Conservation (phyloP, 192 early-diverging fungal species). For the Umbelopsis sp. region DNA sequence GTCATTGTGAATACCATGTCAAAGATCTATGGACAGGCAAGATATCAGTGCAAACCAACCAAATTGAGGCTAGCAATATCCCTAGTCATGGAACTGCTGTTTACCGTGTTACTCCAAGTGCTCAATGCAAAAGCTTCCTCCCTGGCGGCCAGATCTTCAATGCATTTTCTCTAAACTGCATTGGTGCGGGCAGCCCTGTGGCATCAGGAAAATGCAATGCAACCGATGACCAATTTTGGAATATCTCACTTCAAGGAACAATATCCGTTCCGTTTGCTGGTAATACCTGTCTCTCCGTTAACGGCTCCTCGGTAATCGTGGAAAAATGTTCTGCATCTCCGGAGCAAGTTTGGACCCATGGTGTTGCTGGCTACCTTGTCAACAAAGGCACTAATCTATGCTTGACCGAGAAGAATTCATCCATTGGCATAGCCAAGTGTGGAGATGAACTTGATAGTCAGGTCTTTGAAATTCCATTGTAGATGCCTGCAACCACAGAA, state of each 20-base stretch:
- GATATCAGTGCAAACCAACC: not conserved
- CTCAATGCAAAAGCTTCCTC: not conserved
- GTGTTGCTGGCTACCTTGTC: not conserved
- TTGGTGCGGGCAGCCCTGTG: not conserved
- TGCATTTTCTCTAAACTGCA: not conserved
- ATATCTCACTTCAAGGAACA: not conserved
- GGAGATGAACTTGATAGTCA: constrained; percentile 13
- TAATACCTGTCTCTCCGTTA: not conserved
- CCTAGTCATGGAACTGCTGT: constrained; percentile 12
- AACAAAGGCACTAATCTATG: not conserved
- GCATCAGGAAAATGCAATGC: constrained; percentile 1
- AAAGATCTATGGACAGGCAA: constrained; percentile 15
- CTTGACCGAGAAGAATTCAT: not conserved
- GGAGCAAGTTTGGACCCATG: not conserved
- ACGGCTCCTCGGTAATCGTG: not conserved
- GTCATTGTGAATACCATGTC: not conserved
- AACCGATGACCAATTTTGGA: not conserved
- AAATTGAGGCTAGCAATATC: not conserved
- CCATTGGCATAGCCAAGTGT: not conserved
- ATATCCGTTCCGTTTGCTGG: not conserved
- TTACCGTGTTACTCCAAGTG: constrained; percentile 6
- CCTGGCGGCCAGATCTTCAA: constrained; percentile 16
- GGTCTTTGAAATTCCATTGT: constrained; percentile 3
- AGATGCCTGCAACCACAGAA: not conserved
- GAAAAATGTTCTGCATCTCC: not conserved